A percentile compares a stretch with the other conserved stretches of the same genome.
phyloP scores from a whole-genome alignment of 176 grass and related monocot genomes.

The Echinochloa phyllopogon region DNA sequence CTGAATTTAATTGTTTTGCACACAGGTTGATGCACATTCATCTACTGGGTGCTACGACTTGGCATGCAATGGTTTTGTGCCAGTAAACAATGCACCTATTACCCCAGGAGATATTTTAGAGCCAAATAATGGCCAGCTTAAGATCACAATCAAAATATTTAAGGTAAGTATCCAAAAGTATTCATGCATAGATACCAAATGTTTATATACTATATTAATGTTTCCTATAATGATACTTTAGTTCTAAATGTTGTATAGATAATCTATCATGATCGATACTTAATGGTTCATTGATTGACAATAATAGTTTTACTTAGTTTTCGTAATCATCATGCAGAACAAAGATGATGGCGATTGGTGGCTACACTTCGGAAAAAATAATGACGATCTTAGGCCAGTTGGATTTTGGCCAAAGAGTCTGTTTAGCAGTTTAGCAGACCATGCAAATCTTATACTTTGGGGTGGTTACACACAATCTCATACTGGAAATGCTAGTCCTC shows the following conservation, averaged over 20 bases:
- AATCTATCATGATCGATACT: no score
- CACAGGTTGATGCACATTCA: neutral
- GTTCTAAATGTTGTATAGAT: no score
- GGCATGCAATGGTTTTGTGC: slow-evolving; percentile 1
- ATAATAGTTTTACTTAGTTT: no score
- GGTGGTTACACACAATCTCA: neutral
- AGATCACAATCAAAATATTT: slow-evolving; percentile 30
- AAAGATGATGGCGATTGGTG: slow-evolving; percentile 9
- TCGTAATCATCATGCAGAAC: no score
- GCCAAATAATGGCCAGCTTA: neutral
- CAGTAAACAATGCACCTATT: slow-evolving; percentile 17
- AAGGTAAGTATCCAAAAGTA: neutral
- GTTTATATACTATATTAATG: neutral
- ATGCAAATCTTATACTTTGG: neutral
- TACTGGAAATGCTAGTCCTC: slow-evolving; percentile 5
- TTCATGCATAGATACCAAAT: no score
- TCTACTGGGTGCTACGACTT: neutral
- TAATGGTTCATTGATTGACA: no score
- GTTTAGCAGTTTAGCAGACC: neutral
- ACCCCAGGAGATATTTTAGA: slow-evolving; percentile 28
- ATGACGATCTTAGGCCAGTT: neutral
- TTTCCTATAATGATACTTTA: neutral
- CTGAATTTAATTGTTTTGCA: neutral
- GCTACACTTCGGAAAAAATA: slow-evolving; percentile 12
- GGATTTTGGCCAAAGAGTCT: slow-evolving; percentile 26